Evolutionary conservation across 345 rosid species (phyloP), one percentile per base, ranked within the genome.

Genomic region (Populus pruinosa): DNA sequence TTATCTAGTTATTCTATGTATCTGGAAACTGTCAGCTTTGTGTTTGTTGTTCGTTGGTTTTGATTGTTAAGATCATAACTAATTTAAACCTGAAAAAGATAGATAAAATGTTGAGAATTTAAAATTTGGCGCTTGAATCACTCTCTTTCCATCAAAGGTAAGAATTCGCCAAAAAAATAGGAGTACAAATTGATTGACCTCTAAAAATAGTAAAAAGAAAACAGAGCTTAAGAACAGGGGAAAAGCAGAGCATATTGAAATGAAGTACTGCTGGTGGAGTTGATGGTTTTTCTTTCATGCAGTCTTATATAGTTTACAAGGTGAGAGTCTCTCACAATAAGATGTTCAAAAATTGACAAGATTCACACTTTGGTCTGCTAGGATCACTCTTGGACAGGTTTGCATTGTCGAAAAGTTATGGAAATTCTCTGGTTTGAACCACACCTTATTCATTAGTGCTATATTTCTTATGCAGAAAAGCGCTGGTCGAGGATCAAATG

Each of bases 251-350:
- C 39, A 9, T 33, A 33, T 4, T 33, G 29, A 27, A 27, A 27
- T 27, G 29, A 27, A 27, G 29, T 27, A 27, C 29, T 27, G 29
- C 29, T 27, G 29, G 29, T 27, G 20, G 55, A 18, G 16, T 49
- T 17, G 20, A 49, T 49, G 21, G 6, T 2, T 49, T 29, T 29
- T 23, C 8, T 49, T 63, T 71, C 16, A 16, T 74, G 73, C 70
- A 75, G 82, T 61, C 70, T 69, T 75, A 70, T 12, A 70, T 80
- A 43, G 82, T 70, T 16, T 63, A 62, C 67, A 11, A 75, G 78
- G 79, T 5, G 78, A 35, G 38, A 69, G 23, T 68, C 56, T 69
- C 63, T 7, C 56, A 4, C 43, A 17, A 49, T 27, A 3, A 9
- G 72, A 75, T 25, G 63, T 56, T 25, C 2, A 75, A 1, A 39